phyloP scores from a whole-genome alignment of 2,329 filamentous ascomycete species.

The Cladosporium sp. region DNA sequence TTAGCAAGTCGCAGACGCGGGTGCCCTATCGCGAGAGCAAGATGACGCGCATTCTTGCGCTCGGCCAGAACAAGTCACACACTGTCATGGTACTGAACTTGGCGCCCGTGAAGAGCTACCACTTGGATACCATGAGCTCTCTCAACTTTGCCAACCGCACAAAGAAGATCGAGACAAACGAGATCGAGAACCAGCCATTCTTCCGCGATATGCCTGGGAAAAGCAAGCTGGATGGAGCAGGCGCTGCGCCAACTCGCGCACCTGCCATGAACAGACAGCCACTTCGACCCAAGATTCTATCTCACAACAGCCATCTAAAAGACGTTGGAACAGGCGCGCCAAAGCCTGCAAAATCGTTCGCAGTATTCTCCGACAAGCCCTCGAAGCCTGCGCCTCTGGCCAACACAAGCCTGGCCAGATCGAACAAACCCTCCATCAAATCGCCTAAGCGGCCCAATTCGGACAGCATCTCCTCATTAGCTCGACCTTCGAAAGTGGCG shows the following conservation, averaged over 20 bases:
- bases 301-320: conserved; percentile 60
- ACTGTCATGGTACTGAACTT: conserved; percentile 99
- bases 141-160: conserved; percentile 94
- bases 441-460: conserved; percentile 34
- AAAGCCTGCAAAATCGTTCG: conserved; percentile 78
- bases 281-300: conserved; percentile 68
- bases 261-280: conserved; percentile 59
- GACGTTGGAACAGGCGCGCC: conserved; percentile 47
- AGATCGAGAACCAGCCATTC: conserved; percentile 92
- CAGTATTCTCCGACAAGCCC: conserved; percentile 74
- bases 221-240: conserved; percentile 34
- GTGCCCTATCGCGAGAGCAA: conserved; percentile 98
- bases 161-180: conserved; percentile 99
- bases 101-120: conserved; percentile 79
- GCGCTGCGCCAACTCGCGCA: conserved; percentile 31
- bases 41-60: conserved; percentile 83
- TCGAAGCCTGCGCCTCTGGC: conserved; percentile 39
- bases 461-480: conserved; percentile 35
- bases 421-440: conserved; percentile 18
- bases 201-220: conserved; percentile 45
- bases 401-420: conserved; percentile 22
- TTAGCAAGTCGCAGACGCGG: conserved; percentile 86
- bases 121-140: conserved; percentile 98
- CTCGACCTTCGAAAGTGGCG: conserved; percentile 37
- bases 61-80: conserved; percentile 87